Percentiles rank a stretch among this genome's conserved stretches.
These are phyloP conservation scores for Vigna unguiculata DNA, from an alignment of 306 rosid species.

Conservation along the genomic window DNA sequence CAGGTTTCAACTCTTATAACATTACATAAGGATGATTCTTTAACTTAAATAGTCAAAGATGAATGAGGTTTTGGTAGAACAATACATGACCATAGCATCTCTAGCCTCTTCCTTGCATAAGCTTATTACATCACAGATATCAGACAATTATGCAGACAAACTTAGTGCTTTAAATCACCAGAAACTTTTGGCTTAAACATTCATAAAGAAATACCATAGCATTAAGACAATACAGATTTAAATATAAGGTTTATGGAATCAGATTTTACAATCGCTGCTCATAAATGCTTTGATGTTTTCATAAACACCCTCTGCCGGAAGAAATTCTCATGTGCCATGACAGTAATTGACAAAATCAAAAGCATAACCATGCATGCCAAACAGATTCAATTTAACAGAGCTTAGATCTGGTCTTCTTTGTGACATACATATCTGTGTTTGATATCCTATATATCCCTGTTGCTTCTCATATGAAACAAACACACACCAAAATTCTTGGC, in stretches of 20 bases:
- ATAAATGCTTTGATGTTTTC: neutral
- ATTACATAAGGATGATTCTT: neutral
- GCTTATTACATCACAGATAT: too few species aligned
- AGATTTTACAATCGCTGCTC: neutral
- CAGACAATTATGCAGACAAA: neutral
- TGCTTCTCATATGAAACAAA: slow-evolving; percentile 1
- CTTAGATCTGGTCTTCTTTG: slow-evolving; percentile 1
- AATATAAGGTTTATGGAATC: slow-evolving; percentile 13
- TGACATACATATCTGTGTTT: neutral
- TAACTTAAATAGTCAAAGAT: slow-evolving; percentile 3
- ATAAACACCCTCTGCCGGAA: neutral
- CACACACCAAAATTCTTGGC: neutral
- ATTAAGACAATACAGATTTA: neutral
- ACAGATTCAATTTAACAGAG: neutral
- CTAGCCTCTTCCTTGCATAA: too few species aligned
- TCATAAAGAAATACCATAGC: slow-evolving; percentile 6
- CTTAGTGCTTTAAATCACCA: neutral
- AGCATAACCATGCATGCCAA: neutral
- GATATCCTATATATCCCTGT: slow-evolving; percentile 10
- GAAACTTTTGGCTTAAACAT: slow-evolving; percentile 3
- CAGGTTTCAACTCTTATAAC: slow-evolving; percentile 1
- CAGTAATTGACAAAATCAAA: neutral
- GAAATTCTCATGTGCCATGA: neutral
- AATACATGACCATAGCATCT: neutral
- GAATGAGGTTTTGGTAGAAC: slow-evolving; percentile 3